A percentile compares a stretch with the other conserved stretches of the same genome.
phyloP scores from a whole-genome alignment of 2,329 filamentous ascomycete genomes.

The Zalaria sp. region DNA sequence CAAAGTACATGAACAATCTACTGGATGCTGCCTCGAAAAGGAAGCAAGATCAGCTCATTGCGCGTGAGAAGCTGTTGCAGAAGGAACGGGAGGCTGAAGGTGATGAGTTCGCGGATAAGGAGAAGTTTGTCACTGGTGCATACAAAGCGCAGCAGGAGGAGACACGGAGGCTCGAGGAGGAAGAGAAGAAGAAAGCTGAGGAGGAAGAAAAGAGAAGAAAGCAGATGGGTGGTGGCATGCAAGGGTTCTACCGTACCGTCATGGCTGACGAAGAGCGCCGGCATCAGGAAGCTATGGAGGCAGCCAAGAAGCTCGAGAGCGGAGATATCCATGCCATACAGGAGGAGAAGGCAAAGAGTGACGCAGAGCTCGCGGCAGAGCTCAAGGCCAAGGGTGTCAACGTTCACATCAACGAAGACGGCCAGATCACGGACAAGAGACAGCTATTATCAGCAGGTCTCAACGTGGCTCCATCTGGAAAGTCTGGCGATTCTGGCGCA shows the following conservation, averaged over 20 bases:
- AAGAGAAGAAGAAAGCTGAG: constrained; percentile 54
- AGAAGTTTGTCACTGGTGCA: constrained; percentile 73
- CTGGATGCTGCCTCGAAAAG: constrained; percentile 60
- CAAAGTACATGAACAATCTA: constrained; percentile 67
- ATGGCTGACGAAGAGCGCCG: constrained; percentile 56
- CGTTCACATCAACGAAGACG: constrained; percentile 67
- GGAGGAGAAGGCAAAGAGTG: constrained; percentile 25
- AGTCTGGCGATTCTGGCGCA: constrained; percentile 8
- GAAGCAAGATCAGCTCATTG: constrained; percentile 64
- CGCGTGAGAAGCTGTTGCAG: constrained; percentile 67
- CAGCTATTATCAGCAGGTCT: constrained; percentile 63
- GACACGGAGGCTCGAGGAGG: constrained; percentile 53
- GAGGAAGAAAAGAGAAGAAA: constrained; percentile 51
- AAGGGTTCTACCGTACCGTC: constrained; percentile 62
- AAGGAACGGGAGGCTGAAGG: constrained; percentile 67
- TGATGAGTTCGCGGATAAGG: constrained; percentile 68
- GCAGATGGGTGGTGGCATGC: constrained; percentile 50
- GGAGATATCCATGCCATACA: constrained; percentile 18
- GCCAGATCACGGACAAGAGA: constrained; percentile 72
- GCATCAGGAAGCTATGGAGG: constrained; percentile 56
- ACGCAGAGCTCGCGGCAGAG: constrained; percentile 51
- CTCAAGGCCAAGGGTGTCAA: constrained; percentile 48
- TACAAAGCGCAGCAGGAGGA: constrained; percentile 75
- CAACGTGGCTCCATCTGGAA: constrained; percentile 43
- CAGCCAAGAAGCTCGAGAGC: constrained; percentile 35